phyloP scores from a whole-genome alignment of 1,284 basidiomycete species.

The Papiliotrema terrestris region DNA sequence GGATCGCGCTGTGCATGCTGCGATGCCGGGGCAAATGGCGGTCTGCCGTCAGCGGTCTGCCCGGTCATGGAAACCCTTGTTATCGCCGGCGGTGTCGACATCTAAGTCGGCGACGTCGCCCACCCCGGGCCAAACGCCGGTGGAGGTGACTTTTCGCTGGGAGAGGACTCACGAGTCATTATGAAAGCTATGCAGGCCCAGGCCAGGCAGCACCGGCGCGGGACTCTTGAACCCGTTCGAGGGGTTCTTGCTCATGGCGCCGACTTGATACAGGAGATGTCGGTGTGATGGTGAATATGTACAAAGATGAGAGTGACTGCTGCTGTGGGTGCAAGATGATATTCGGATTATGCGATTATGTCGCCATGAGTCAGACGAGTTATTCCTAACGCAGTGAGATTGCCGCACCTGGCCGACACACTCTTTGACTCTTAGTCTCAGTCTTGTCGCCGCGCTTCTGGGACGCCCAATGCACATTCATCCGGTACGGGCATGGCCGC shows the following conservation, averaged over 20 bases:
- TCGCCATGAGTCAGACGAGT: no score
- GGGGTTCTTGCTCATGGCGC: slow-evolving; percentile 8
- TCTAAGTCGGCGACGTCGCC: not conserved
- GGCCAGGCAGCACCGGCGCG: slow-evolving; percentile 46
- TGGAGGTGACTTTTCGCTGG: no score
- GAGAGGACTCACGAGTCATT: slow-evolving; percentile 42
- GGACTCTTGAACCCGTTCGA: slow-evolving; percentile 32
- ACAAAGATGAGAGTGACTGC: no score
- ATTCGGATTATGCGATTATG: no score
- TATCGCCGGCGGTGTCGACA: not conserved
- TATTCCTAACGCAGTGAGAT: no score
- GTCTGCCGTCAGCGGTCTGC: slow-evolving; percentile 16
- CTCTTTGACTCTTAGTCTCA: no score
- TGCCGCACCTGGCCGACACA: no score
- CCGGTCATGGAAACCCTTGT: not conserved
- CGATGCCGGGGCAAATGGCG: slow-evolving; percentile 34
- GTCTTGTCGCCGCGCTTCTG: no score
- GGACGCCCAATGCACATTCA: no score
- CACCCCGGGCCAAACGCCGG: no score
- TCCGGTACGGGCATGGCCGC: no score
- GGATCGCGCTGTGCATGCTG: slow-evolving; percentile 24
- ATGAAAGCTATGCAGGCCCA: slow-evolving; percentile 47
- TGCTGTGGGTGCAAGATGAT: no score
- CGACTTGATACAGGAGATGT: not conserved
- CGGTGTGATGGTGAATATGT: not conserved